Conservation (phyloP, 768 basidiomycete species). For the Galerina sulciceps region DNA sequence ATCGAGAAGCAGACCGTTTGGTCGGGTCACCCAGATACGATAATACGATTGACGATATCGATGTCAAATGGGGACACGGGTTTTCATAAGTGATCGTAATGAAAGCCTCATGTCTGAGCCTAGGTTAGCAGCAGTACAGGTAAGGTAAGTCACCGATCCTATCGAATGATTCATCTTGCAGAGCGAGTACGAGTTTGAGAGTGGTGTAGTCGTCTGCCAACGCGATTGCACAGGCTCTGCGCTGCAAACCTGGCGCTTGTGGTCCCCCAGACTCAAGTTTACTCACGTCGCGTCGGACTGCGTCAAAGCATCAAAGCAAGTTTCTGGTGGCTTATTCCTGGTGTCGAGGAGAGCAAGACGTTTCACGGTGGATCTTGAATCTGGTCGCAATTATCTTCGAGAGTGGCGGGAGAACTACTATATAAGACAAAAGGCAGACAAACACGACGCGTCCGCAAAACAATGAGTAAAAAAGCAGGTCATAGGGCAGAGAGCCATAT, state of each 20-base stretch:
- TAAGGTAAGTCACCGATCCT: slow-evolving; percentile 8
- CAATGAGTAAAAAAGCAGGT: slow-evolving; percentile 1
- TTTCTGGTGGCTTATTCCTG: background rate
- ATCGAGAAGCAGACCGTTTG: slow-evolving; percentile 23
- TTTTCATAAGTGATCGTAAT: slow-evolving; percentile 37
- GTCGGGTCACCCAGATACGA: slow-evolving; percentile 28
- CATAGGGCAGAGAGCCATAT: background rate
- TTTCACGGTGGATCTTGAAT: slow-evolving; percentile 10
- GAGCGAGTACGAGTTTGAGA: background rate
- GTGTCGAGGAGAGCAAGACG: background rate
- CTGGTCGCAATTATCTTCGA: background rate
- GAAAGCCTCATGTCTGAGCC: slow-evolving; percentile 43
- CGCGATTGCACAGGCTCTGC: background rate
- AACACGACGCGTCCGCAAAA: slow-evolving; percentile 7
- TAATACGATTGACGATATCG: slow-evolving; percentile 26
- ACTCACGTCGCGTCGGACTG: background rate
- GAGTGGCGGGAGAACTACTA: slow-evolving; percentile 6
- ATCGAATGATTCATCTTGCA: background rate
- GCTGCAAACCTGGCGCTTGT: background rate
- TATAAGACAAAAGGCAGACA: background rate
- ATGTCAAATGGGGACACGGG: slow-evolving; percentile 40
- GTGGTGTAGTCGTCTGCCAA: background rate
- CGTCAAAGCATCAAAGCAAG: background rate
- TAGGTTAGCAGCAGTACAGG: slow-evolving; percentile 22
- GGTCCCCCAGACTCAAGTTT: background rate